A percentile compares a stretch with the other conserved stretches of the same genome.
Conservation (phyloP, 306 rosid genomes). For the Cyamopsis tetragonoloba region DNA sequence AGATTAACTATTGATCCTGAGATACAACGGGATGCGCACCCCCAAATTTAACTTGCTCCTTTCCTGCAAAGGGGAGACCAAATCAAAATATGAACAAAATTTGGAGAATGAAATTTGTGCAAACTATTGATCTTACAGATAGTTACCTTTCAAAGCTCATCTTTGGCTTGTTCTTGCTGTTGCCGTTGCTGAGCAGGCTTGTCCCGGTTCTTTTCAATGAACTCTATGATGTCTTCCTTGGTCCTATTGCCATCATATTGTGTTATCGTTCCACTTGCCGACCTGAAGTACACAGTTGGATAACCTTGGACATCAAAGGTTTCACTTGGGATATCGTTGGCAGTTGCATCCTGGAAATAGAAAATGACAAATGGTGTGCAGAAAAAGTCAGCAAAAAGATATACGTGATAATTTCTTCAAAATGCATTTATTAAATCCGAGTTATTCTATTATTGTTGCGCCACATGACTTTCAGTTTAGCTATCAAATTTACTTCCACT, state of each 20-base stretch:
- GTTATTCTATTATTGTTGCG: too few relatives aligned
- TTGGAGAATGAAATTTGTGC: background rate
- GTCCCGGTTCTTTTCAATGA: slow-evolving; percentile 73
- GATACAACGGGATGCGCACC: slow-evolving; percentile 21
- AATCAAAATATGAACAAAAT: background rate
- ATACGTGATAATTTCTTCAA: background rate
- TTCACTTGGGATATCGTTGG: slow-evolving; percentile 65
- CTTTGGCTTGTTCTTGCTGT: slow-evolving; percentile 45
- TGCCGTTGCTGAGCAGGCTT: slow-evolving; percentile 31
- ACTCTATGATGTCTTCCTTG: slow-evolving; percentile 68
- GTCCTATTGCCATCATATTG: slow-evolving; percentile 57
- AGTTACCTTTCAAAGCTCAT: slow-evolving; percentile 83
- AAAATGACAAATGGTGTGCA: background rate
- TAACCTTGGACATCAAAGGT: slow-evolving; percentile 72
- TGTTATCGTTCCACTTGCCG: slow-evolving; percentile 67
- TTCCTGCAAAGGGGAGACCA: slow-evolving; percentile 19
- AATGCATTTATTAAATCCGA: background rate
- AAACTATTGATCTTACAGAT: background rate
- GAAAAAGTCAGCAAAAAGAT: background rate
- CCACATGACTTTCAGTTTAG: background rate
- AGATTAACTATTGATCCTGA: slow-evolving; percentile 21
- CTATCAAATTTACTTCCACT: background rate
- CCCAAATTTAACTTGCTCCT: slow-evolving; percentile 16
- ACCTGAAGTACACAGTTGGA: slow-evolving; percentile 72
- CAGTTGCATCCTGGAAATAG: slow-evolving; percentile 78